phyloP scores from a whole-genome alignment of 1,284 basidiomycete genomes.

The Quambalaria eucalypti region DNA sequence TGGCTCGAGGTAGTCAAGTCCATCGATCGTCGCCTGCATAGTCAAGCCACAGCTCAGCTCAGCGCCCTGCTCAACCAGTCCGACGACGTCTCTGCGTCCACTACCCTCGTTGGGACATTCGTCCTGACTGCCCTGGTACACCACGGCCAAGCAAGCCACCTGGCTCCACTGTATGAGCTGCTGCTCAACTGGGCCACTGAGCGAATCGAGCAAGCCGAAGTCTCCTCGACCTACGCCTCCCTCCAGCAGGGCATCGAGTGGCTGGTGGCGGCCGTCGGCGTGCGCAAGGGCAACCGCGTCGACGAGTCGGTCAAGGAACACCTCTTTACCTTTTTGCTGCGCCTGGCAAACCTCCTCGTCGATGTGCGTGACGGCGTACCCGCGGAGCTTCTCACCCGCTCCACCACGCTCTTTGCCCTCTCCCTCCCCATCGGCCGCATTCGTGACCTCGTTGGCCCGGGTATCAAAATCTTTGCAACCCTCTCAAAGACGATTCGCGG shows the following conservation, averaged over 20 bases:
- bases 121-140: slow-evolving; percentile 38
- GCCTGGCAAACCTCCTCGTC: slow-evolving; percentile 9
- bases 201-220: not conserved
- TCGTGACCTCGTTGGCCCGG: slow-evolving; percentile 37
- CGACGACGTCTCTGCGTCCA: slow-evolving; percentile 3
- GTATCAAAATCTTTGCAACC: slow-evolving; percentile 30
- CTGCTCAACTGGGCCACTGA: slow-evolving; percentile 17
- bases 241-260: slow-evolving; percentile 18
- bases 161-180: slow-evolving; percentile 24
- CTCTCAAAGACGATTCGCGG: slow-evolving; percentile 15
- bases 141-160: slow-evolving; percentile 24
- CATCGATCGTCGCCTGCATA: slow-evolving; percentile 31
- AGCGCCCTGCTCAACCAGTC: slow-evolving; percentile 15
- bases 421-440: slow-evolving; percentile 34
- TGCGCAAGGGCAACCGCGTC: slow-evolving; percentile 39
- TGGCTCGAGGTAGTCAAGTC: slow-evolving; percentile 42
- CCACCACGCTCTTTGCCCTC: slow-evolving; percentile 26
- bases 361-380: not conserved
- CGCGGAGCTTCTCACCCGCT: slow-evolving; percentile 9
- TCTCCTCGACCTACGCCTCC: slow-evolving; percentile 5
- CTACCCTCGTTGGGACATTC: slow-evolving; percentile 19
- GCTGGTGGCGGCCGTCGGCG: slow-evolving; percentile 30
- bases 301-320: slow-evolving; percentile 14
- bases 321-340: slow-evolving; percentile 24
- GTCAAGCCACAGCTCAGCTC: slow-evolving; percentile 17